Evolutionary conservation across 2,329 filamentous ascomycete genomes (phyloP).

Genomic region (Allantophomopsis lycopodina): DNA sequence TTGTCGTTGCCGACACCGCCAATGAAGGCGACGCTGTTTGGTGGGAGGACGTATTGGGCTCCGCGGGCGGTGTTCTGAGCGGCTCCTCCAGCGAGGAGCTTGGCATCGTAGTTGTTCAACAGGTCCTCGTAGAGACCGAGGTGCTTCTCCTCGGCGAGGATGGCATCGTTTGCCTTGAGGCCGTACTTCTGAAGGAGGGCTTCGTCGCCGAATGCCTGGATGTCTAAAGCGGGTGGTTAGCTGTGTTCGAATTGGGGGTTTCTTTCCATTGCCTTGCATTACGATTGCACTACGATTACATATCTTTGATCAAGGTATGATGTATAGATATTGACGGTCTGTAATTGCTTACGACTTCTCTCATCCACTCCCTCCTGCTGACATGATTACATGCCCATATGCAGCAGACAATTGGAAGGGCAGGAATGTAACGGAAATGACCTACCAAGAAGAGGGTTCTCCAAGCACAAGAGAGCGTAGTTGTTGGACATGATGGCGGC

Average conservation of each 20-base stretch:
- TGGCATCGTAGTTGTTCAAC: conserved; percentile 80
- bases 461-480: conserved; percentile 82
- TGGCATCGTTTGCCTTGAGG: conserved; percentile 93
- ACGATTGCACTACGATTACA: not conserved
- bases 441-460: conserved; percentile 92
- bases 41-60: conserved; percentile 86
- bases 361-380: not conserved
- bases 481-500: conserved; percentile 34
- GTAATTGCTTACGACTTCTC: not conserved
- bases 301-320: not conserved
- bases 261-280: conserved; percentile 4
- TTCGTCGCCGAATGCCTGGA: conserved; percentile 75
- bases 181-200: conserved; percentile 83
- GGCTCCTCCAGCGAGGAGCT: conserved; percentile 89
- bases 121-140: conserved; percentile 84
- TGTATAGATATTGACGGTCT: not conserved
- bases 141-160: conserved; percentile 90
- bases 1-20: conserved; percentile 93
- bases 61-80: conserved; percentile 96
- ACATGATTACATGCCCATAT: not conserved
- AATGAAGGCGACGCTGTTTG: conserved; percentile 84
- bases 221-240: conserved; percentile 42
- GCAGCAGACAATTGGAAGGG: not conserved
- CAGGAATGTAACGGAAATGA: conserved; percentile 6
- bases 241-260: conserved; percentile 1